These are phyloP conservation scores for Backusella westeae DNA, from an alignment of 192 early-diverging fungal genomes.

Conservation along the genomic window DNA sequence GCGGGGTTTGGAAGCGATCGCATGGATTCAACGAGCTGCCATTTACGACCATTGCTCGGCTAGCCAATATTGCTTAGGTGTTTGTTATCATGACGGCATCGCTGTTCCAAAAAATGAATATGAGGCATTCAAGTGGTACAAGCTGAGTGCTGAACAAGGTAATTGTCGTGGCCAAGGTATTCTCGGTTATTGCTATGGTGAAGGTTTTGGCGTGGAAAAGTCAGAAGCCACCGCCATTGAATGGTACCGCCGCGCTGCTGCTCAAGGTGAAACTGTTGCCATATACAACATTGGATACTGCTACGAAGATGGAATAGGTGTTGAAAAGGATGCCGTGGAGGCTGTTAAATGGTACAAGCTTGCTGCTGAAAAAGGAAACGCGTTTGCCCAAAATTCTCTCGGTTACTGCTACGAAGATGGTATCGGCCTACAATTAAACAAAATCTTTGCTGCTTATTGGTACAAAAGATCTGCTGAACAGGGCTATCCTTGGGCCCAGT, in stretches of 20 bases:
- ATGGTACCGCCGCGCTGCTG: constrained; percentile 56
- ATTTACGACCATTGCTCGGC: constrained; percentile 51
- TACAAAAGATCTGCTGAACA: constrained; percentile 48
- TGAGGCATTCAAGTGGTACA: constrained; percentile 76
- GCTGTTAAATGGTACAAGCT: constrained; percentile 63
- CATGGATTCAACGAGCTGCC: constrained; percentile 67
- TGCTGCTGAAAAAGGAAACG: constrained; percentile 66
- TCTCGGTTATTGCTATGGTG: constrained; percentile 79
- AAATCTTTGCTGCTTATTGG: constrained; percentile 56
- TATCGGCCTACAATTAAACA: constrained; percentile 53
- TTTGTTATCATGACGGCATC: constrained; percentile 79
- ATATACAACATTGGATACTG: constrained; percentile 60
- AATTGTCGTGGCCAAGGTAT: constrained; percentile 62
- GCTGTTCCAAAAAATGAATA: constrained; percentile 62
- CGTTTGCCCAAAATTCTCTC: constrained; percentile 78
- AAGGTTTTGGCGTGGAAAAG: constrained; percentile 68
- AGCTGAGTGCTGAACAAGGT: constrained; percentile 56
- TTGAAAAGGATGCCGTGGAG: constrained; percentile 41
- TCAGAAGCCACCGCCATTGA: constrained; percentile 62
- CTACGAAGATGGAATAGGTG: constrained; percentile 60
- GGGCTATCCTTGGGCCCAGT: constrained; percentile 58
- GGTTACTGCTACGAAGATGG: constrained; percentile 84
- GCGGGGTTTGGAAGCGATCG: constrained; percentile 51
- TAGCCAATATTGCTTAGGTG: constrained; percentile 65
- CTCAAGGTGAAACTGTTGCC: constrained; percentile 53